Conservation (phyloP, 129 eudicot genomes). For the Rutidosis leptorrhynchoides region DNA sequence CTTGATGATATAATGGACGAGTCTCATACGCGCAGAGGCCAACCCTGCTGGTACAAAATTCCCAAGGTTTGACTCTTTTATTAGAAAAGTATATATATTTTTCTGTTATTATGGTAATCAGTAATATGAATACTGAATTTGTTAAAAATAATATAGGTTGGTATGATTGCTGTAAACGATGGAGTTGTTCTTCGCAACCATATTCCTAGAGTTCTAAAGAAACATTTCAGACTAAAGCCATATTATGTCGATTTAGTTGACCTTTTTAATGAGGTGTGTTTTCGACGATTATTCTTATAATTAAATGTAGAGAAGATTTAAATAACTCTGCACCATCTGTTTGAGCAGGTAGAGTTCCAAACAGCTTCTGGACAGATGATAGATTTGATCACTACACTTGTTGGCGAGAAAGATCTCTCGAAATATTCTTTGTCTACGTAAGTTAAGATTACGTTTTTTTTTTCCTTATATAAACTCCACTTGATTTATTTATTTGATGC, state of each 20-base stretch:
- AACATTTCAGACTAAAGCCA: slow-evolving; percentile 58
- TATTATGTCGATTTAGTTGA: slow-evolving; percentile 70
- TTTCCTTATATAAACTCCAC: neutral
- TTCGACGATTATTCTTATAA: neutral
- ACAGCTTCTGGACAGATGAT: slow-evolving; percentile 91
- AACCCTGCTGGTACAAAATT: slow-evolving; percentile 75
- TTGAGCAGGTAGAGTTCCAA: slow-evolving; percentile 75
- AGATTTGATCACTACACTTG: slow-evolving; percentile 78
- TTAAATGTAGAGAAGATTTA: neutral
- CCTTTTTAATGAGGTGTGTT: slow-evolving; percentile 70
- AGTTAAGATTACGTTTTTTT: slow-evolving; percentile 24
- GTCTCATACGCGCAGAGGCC: slow-evolving; percentile 82
- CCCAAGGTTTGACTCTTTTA: slow-evolving; percentile 33
- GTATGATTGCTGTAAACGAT: slow-evolving; percentile 78
- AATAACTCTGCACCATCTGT: neutral
- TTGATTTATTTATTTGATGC: neutral
- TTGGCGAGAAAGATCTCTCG: slow-evolving; percentile 80
- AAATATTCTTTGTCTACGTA: slow-evolving; percentile 71
- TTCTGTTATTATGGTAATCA: neutral
- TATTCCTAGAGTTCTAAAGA: slow-evolving; percentile 60
- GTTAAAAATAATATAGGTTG: slow-evolving; percentile 30
- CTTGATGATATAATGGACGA: slow-evolving; percentile 81
- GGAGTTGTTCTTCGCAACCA: slow-evolving; percentile 79
- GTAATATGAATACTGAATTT: neutral
- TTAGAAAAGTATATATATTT: neutral